Percentiles rank a stretch among this genome's conserved stretches.
These are phyloP conservation scores for Starmerella tilneyi DNA, from an alignment of 805 yeast genomes.

Conservation along the genomic window DNA sequence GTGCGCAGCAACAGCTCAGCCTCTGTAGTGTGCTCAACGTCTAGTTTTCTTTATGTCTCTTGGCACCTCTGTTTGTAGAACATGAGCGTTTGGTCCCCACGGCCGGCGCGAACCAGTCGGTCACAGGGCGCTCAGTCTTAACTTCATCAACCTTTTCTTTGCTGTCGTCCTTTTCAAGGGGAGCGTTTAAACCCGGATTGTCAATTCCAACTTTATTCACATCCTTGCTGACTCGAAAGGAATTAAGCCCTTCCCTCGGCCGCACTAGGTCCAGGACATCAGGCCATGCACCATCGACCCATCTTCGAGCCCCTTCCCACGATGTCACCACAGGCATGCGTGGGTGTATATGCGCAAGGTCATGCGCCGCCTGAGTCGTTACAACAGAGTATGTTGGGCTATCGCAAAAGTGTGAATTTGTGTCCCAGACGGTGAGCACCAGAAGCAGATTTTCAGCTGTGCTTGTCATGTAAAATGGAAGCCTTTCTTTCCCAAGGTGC, in stretches of 20 bases:
- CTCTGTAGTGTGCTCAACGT: too few relatives aligned
- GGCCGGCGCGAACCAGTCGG: slow-evolving; percentile 2
- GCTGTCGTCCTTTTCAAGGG: neutral
- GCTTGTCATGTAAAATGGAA: slow-evolving; percentile 57
- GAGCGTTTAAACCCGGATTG: slow-evolving; percentile 34
- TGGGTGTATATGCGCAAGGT: slow-evolving; percentile 57
- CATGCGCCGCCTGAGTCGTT: slow-evolving; percentile 59
- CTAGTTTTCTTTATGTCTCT: neutral
- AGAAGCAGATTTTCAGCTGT: slow-evolving; percentile 46
- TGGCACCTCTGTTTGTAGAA: neutral
- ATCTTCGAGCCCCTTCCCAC: slow-evolving; percentile 42
- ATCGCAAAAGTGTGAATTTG: slow-evolving; percentile 22
- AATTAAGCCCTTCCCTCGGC: slow-evolving; percentile 37
- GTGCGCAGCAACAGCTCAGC: too few relatives aligned
- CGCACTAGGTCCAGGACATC: slow-evolving; percentile 37
- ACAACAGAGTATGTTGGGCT: slow-evolving; percentile 49
- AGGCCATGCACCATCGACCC: slow-evolving; percentile 54
- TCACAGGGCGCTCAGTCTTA: neutral
- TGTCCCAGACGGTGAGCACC: slow-evolving; percentile 50
- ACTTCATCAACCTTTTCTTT: neutral
- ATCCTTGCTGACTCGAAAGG: slow-evolving; percentile 47
- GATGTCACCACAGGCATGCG: slow-evolving; percentile 61
- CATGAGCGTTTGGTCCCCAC: neutral
- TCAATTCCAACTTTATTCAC: slow-evolving; percentile 56
- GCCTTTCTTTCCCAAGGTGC: slow-evolving; percentile 35